Conservation (phyloP, 2,329 filamentous ascomycete genomes). For the Colletotrichum simmondsii region DNA sequence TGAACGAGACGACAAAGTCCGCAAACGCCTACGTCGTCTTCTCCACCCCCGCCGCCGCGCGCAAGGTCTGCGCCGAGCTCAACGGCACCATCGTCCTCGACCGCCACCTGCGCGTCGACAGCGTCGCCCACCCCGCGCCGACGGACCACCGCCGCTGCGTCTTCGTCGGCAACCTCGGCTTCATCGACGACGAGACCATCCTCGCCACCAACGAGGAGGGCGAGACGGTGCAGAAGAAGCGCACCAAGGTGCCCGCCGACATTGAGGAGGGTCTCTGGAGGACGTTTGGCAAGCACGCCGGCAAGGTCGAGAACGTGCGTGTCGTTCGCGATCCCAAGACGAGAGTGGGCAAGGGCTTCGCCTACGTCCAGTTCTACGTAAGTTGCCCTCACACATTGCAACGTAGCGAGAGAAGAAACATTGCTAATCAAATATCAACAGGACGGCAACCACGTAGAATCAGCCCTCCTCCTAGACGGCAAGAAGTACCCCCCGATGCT, state of each 20-base stretch:
- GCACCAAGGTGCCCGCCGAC: conserved; percentile 81
- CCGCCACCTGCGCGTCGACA: conserved; percentile 91
- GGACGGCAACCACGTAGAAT: conserved; percentile 88
- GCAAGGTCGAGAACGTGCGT: conserved; percentile 91
- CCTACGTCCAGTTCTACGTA: conserved; percentile 94
- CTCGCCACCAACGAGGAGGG: conserved; percentile 73
- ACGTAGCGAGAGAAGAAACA: not conserved
- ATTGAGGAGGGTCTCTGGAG: conserved; percentile 94
- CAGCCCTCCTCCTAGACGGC: conserved; percentile 86
- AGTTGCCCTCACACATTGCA: conserved; percentile 39
- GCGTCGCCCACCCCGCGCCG: conserved; percentile 85
- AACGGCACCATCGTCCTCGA: conserved; percentile 88
- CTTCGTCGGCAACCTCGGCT: conserved; percentile 95
- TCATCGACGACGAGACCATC: conserved; percentile 90
- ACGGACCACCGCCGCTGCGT: conserved; percentile 90
- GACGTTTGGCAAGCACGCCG: conserved; percentile 77
- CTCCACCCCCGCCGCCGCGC: conserved; percentile 78
- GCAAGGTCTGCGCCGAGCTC: conserved; percentile 78
- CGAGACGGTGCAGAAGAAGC: conserved; percentile 77
- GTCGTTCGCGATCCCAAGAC: conserved; percentile 91
- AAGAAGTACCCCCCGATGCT: conserved; percentile 96
- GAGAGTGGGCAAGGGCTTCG: conserved; percentile 94
- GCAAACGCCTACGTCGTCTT: conserved; percentile 97
- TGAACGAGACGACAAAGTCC: conserved; percentile 90
- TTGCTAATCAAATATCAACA: conserved; percentile 43